Percentiles rank a stretch among this genome's conserved stretches.
Conservation (phyloP, 371 early-diverging fungal species). For the Lichtheimia ornata region DNA sequence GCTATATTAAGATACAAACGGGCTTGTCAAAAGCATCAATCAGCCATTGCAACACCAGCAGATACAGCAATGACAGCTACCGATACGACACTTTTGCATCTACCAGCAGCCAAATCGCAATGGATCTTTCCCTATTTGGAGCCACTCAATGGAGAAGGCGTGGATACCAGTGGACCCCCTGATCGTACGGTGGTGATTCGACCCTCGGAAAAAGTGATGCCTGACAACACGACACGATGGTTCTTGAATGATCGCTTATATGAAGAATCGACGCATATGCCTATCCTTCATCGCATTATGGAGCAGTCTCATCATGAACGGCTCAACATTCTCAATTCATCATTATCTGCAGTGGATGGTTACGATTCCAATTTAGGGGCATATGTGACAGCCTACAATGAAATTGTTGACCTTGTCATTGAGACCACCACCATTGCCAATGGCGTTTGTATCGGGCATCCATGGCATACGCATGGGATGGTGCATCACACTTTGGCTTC, state of each 20-base stretch:
- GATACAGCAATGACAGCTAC: background rate
- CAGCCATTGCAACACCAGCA: background rate
- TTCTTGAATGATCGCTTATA: conserved; percentile 30
- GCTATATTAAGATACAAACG: conserved; percentile 4
- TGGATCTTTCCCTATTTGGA: conserved; percentile 15
- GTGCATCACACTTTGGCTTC: conserved; percentile 40
- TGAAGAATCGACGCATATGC: conserved; percentile 12
- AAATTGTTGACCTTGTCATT: conserved; percentile 40
- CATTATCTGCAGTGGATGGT: no score
- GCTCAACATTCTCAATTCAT: no score
- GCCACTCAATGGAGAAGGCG: background rate
- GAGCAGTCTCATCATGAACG: background rate
- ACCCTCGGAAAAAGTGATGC: conserved; percentile 7
- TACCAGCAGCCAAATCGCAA: conserved; percentile 2
- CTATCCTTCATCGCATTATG: conserved; percentile 4
- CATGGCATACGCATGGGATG: conserved; percentile 50
- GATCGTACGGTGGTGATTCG: conserved; percentile 16
- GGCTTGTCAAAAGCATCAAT: no score
- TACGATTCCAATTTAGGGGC: conserved; percentile 27
- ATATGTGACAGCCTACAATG: conserved; percentile 28
- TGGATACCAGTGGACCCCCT: background rate
- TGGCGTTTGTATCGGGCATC: conserved; percentile 35
- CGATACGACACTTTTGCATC: background rate
- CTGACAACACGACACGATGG: conserved; percentile 26
- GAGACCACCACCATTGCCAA: conserved; percentile 25